A percentile compares a stretch with the other conserved stretches of the same genome.
phyloP scores from a whole-genome alignment of 768 basidiomycete species.

The Erythrobasidium yunnanense region DNA sequence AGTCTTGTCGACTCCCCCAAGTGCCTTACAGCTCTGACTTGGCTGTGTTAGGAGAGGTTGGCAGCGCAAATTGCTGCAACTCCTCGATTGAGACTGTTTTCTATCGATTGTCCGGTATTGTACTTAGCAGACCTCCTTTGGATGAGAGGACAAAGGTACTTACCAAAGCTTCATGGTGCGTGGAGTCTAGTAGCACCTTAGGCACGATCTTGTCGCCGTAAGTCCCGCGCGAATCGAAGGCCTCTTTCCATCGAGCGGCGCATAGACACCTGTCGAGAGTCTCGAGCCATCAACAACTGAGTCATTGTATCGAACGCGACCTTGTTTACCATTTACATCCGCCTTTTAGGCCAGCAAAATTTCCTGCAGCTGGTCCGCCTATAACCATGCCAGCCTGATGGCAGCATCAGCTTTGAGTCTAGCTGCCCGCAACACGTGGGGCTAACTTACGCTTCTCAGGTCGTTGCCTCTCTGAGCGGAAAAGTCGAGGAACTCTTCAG shows the following conservation, averaged over 20 bases:
- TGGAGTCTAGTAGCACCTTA: neutral
- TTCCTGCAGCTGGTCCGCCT: neutral
- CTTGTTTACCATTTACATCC: neutral
- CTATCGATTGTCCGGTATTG: neutral
- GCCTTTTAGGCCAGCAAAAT: neutral
- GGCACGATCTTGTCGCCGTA: neutral
- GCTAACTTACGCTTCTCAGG: too few species aligned
- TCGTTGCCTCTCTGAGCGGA: neutral
- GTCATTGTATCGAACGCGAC: neutral
- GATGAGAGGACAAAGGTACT: neutral
- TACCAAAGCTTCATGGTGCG: neutral
- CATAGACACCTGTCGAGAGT: neutral
- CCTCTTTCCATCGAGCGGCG: neutral
- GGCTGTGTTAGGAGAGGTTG: neutral
- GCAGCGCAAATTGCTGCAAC: neutral
- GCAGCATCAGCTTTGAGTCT: too few species aligned
- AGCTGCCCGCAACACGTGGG: too few species aligned
- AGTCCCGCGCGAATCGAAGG: neutral
- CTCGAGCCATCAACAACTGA: neutral
- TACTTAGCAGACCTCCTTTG: neutral
- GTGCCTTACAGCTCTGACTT: neutral
- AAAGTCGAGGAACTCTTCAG: neutral
- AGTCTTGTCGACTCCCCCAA: too few species aligned
- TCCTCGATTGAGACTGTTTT: neutral
- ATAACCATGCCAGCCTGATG: neutral